phyloP scores from a whole-genome alignment of 306 rosid species.

The Inga leiocalycina region DNA sequence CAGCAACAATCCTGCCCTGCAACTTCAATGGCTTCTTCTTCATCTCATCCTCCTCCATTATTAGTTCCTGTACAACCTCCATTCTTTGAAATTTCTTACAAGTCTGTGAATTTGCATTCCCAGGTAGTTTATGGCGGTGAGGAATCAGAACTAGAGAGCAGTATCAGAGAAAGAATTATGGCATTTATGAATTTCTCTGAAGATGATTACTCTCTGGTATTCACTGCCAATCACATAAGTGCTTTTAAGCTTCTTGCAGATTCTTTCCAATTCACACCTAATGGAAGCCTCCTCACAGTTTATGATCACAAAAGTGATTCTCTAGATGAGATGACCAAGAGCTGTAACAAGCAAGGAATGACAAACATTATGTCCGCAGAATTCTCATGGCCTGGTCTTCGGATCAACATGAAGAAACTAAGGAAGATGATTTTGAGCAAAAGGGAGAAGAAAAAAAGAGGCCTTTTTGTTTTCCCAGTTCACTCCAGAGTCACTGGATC shows the following conservation, averaged over 20 bases:
- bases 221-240: conserved; percentile 74
- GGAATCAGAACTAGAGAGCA: conserved; percentile 62
- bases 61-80: conserved; percentile 34
- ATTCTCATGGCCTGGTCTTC: conserved; percentile 65
- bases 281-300: conserved; percentile 66
- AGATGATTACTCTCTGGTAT: conserved; percentile 66
- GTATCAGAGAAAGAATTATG: conserved; percentile 65
- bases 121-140: conserved; percentile 55
- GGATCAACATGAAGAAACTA: conserved; percentile 47
- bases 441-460: conserved; percentile 46
- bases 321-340: conserved; percentile 62
- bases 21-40: conserved; percentile 37
- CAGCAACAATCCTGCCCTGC: conserved; percentile 28
- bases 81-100: conserved; percentile 60
- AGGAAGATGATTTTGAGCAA: conserved; percentile 46
- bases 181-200: conserved; percentile 74
- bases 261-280: conserved; percentile 68
- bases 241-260: conserved; percentile 76
- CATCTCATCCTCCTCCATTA: conserved; percentile 33
- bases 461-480: conserved; percentile 82
- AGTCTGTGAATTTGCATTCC: conserved; percentile 61
- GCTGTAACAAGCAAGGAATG: conserved; percentile 67
- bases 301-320: conserved; percentile 74
- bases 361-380: conserved; percentile 54
- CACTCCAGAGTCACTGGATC: conserved; percentile 78